Percentiles rank a stretch among this genome's conserved stretches.
These are phyloP conservation scores for Mycena polygramma DNA, from an alignment of 768 basidiomycete species.

Conservation along the genomic window DNA sequence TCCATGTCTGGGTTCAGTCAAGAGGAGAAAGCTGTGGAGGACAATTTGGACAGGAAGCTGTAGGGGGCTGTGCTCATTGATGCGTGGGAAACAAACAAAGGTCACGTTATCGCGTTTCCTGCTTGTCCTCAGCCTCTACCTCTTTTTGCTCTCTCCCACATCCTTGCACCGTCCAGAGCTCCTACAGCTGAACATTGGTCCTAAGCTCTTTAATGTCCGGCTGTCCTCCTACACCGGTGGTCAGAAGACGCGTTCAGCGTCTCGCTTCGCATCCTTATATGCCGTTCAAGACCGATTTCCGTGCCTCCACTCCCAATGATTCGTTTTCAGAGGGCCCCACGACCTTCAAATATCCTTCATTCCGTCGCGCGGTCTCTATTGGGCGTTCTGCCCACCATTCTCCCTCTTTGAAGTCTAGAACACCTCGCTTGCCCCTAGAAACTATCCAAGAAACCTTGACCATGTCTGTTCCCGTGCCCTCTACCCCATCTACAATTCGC, in stretches of 20 bases:
- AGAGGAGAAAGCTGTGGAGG: neutral
- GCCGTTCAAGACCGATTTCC: slow-evolving; percentile 29
- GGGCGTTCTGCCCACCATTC: neutral
- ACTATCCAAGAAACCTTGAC: no score
- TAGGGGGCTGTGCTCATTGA: no score
- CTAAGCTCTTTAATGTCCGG: slow-evolving; percentile 16
- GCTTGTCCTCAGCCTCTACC: slow-evolving; percentile 5
- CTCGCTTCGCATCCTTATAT: slow-evolving; percentile 23
- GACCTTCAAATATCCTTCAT: neutral
- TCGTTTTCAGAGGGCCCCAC: neutral
- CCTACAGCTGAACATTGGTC: slow-evolving; percentile 13
- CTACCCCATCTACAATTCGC: neutral
- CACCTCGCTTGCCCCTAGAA: no score
- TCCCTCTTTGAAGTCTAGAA: no score
- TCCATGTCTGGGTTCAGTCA: neutral
- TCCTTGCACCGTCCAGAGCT: no score
- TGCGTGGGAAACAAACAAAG: neutral
- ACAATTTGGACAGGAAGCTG: neutral
- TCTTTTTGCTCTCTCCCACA: no score
- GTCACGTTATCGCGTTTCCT: slow-evolving; percentile 26
- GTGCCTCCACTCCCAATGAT: neutral
- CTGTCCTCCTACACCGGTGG: slow-evolving; percentile 24
- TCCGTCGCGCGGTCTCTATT: slow-evolving; percentile 16
- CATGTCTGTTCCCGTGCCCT: no score
- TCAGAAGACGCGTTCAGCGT: slow-evolving; percentile 9